These are phyloP conservation scores for Aspergillaceae sp. DNA, from an alignment of 2,329 filamentous ascomycete genomes.

Conservation along the genomic window DNA sequence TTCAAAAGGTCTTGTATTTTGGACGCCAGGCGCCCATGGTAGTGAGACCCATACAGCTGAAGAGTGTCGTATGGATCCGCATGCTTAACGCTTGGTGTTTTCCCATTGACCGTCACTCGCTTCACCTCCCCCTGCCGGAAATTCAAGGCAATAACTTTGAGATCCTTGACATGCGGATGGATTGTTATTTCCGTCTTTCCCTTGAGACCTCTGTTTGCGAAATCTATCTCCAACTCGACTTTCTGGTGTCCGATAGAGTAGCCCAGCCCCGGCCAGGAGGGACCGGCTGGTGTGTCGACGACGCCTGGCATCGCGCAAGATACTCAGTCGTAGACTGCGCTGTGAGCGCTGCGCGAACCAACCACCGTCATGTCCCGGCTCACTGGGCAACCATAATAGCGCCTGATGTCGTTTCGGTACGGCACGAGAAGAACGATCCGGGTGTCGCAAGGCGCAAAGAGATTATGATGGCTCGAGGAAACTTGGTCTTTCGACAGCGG, in stretches of 20 bases:
- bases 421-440: neutral
- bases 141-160: conserved; percentile 50
- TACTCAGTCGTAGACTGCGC: conserved; percentile 31
- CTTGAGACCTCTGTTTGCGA: conserved; percentile 62
- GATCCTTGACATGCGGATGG: conserved; percentile 51
- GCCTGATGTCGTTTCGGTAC: neutral
- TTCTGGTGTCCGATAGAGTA: conserved; percentile 70
- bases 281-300: conserved; percentile 25
- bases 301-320: conserved; percentile 32
- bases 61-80: conserved; percentile 39
- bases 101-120: conserved; percentile 41
- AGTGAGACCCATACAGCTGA: conserved; percentile 52
- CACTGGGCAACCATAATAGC: conserved; percentile 1
- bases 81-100: conserved; percentile 32
- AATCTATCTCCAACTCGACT: conserved; percentile 82
- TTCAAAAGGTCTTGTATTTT: conserved; percentile 54
- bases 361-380: conserved; percentile 32
- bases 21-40: conserved; percentile 67
- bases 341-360: conserved; percentile 27
- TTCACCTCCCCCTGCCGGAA: conserved; percentile 54
- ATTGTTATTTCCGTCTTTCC: conserved; percentile 78
- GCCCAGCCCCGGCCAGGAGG: conserved; percentile 26
- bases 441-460: neutral
- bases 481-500: neutral
- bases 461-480: neutral